Evolutionary conservation across 2,329 filamentous ascomycete species (phyloP).

Genomic region (Aspergillus sp.): DNA sequence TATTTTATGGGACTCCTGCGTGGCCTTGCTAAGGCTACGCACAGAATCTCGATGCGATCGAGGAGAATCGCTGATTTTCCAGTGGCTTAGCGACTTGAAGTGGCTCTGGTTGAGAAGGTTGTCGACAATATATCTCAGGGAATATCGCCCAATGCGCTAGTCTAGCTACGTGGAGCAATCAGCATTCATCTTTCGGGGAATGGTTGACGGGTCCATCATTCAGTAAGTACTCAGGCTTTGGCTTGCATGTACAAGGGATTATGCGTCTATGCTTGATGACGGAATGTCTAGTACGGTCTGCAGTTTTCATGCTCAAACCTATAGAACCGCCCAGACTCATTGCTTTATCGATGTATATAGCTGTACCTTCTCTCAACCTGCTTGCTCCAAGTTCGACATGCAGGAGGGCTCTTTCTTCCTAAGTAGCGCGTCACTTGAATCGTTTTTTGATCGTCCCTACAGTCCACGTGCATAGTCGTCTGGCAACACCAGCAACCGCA

Average conservation of each 20-base stretch:
- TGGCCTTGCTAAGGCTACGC: too few species aligned
- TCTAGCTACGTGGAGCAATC: too few species aligned
- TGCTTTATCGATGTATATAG: neutral
- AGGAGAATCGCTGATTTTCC: too few species aligned
- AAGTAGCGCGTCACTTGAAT: neutral
- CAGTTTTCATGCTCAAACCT: neutral
- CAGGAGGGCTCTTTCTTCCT: neutral
- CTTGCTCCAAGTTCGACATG: neutral
- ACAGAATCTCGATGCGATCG: too few species aligned
- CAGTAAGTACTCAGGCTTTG: too few species aligned
- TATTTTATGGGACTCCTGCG: too few species aligned
- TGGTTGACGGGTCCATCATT: too few species aligned
- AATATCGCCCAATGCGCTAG: too few species aligned
- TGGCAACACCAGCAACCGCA: neutral
- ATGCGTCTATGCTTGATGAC: neutral
- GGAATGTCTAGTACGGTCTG: neutral
- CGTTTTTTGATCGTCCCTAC: neutral
- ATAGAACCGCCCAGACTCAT: neutral
- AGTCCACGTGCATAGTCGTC: neutral
- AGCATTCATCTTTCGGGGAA: too few species aligned
- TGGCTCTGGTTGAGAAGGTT: too few species aligned
- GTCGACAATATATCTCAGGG: too few species aligned
- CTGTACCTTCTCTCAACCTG: neutral
- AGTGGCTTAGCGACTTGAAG: too few species aligned
- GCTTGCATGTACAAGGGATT: slow-evolving; percentile 2